Conservation (phyloP, 495 filamentous ascomycete species). For the Penicillium riverlandense region DNA sequence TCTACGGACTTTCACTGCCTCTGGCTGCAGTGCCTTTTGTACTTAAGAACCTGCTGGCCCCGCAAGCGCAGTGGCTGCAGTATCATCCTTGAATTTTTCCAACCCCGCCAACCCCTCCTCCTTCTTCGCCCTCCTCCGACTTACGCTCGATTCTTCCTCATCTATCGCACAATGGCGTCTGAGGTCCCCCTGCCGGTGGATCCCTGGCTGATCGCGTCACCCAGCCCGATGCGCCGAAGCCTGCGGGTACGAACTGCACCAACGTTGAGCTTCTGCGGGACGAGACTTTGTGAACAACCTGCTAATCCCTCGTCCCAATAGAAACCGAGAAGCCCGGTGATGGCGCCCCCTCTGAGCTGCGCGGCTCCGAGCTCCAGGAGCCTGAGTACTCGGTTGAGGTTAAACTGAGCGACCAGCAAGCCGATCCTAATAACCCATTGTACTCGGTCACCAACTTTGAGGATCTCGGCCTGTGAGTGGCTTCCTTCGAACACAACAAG, state of each 20-base stretch:
- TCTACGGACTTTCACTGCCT: too few relatives aligned
- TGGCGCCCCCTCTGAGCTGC: constrained; percentile 35
- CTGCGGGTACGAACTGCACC: constrained; percentile 21
- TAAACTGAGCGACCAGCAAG: constrained; percentile 82
- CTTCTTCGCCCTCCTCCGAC: not conserved
- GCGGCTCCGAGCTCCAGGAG: constrained; percentile 58
- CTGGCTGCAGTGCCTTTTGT: too few relatives aligned
- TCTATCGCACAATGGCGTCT: constrained; percentile 20
- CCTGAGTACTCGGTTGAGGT: constrained; percentile 78
- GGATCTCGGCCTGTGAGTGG: constrained; percentile 71
- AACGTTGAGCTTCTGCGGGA: not conserved
- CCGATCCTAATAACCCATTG: constrained; percentile 78
- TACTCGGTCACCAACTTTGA: constrained; percentile 81
- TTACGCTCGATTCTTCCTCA: not conserved
- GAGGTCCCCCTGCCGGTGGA: constrained; percentile 20
- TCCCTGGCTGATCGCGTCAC: constrained; percentile 61
- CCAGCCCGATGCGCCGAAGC: constrained; percentile 28
- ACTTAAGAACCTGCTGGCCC: too few relatives aligned
- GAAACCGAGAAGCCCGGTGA: constrained; percentile 29
- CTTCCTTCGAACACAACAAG: not conserved
- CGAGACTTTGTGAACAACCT: constrained; percentile 2
- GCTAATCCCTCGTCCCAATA: constrained; percentile 9
- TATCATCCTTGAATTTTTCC: too few relatives aligned
- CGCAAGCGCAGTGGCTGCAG: too few relatives aligned
- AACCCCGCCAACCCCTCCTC: too few relatives aligned